These are phyloP conservation scores for Sophora flavescens DNA, from an alignment of 306 rosid genomes.

Conservation along the genomic window DNA sequence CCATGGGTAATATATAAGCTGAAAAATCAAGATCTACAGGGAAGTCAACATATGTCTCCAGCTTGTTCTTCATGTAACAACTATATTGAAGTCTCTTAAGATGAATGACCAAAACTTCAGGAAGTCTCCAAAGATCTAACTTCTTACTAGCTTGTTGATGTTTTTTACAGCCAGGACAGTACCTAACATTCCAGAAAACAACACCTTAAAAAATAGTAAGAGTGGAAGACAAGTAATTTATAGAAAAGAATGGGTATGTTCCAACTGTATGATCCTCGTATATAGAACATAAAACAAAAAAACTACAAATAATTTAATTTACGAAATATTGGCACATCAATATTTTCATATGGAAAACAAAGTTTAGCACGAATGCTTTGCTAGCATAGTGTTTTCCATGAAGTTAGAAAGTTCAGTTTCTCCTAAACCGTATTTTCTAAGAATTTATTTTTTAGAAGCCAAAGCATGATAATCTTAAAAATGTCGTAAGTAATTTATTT, in stretches of 20 bases:
- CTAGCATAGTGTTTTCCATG: slow-evolving; percentile 14
- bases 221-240: slow-evolving; percentile 37
- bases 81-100: slow-evolving; percentile 96
- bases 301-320: slow-evolving; percentile 11
- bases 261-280: slow-evolving; percentile 4
- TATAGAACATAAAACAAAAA: slow-evolving; percentile 28
- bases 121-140: slow-evolving; percentile 99
- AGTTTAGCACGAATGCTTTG: slow-evolving; percentile 29
- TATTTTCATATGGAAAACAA: slow-evolving; percentile 25
- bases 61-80: slow-evolving; percentile 88
- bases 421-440: no score
- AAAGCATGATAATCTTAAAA: no score
- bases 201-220: slow-evolving; percentile 48
- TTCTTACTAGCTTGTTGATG: slow-evolving; percentile 95
- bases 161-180: slow-evolving; percentile 89
- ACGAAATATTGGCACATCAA: slow-evolving; percentile 37
- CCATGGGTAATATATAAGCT: slow-evolving; percentile 64
- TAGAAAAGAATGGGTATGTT: slow-evolving; percentile 22
- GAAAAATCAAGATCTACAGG: slow-evolving; percentile 93
- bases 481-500: no score
- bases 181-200: slow-evolving; percentile 62
- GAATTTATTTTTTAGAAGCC: no score
- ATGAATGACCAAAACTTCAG: slow-evolving; percentile 97
- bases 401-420: no score
- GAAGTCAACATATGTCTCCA: slow-evolving; percentile 94